These are phyloP conservation scores for Solanum hybrid DNA, from an alignment of 305 asterid genomes.

Conservation along the genomic window DNA sequence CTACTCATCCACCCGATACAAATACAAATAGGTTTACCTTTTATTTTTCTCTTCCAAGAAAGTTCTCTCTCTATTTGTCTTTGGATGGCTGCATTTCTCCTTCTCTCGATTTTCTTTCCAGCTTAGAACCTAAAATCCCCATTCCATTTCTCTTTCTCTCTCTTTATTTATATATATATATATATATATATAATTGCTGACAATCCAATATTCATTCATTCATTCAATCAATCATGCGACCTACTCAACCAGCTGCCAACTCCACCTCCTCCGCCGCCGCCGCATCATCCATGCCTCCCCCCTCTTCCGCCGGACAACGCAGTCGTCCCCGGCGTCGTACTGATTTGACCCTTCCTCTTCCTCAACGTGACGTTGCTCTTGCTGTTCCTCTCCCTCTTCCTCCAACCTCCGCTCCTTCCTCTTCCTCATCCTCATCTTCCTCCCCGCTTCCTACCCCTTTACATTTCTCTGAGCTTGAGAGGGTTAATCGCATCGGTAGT, in stretches of 20 bases:
- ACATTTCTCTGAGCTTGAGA: slow-evolving; percentile 58
- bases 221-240: slow-evolving; percentile 36
- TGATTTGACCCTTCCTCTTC: slow-evolving; percentile 62
- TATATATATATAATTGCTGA: neutral
- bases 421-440: slow-evolving; percentile 22
- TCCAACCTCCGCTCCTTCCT: slow-evolving; percentile 22
- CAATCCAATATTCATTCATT: neutral
- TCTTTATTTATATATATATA: neutral
- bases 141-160: neutral
- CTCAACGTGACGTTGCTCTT: slow-evolving; percentile 50
- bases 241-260: slow-evolving; percentile 21
- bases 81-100: neutral
- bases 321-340: slow-evolving; percentile 44
- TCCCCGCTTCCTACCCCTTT: slow-evolving; percentile 18
- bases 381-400: slow-evolving; percentile 76
- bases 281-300: neutral
- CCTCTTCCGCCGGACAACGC: slow-evolving; percentile 10
- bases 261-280: slow-evolving; percentile 5
- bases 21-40: neutral
- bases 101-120: slow-evolving; percentile 7
- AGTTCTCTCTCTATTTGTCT: slow-evolving; percentile 6
- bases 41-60: slow-evolving; percentile 25
- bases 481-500: slow-evolving; percentile 74
- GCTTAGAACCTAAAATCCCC: neutral
- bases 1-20: neutral